Percentiles rank a stretch among this genome's conserved stretches.
Evolutionary conservation across 2,329 filamentous ascomycete genomes (phyloP).

Genomic region (Colletotrichum echinochloae): DNA sequence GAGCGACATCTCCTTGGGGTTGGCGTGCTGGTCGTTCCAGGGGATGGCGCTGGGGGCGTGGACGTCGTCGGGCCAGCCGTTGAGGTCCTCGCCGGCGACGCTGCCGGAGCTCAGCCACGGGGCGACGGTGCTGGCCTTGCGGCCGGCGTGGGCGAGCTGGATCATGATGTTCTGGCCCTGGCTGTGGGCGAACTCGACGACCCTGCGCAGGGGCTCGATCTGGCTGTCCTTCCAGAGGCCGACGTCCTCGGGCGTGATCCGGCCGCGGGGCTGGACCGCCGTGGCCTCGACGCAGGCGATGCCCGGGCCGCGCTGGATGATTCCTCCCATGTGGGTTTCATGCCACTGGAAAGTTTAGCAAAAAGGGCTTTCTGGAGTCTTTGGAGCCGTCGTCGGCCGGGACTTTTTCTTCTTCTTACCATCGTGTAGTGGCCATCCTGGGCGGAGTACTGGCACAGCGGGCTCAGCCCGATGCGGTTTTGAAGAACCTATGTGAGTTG

Average conservation of each 20-base stretch:
- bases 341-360: constrained; percentile 50
- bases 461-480: constrained; percentile 59
- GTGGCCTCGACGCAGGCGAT: constrained; percentile 77
- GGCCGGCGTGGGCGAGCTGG: constrained; percentile 77
- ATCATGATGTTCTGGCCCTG: constrained; percentile 76
- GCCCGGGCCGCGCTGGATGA: constrained; percentile 62
- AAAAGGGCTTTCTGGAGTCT: no score
- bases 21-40: constrained; percentile 69
- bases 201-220: constrained; percentile 67
- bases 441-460: constrained; percentile 60
- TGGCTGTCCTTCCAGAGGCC: constrained; percentile 81
- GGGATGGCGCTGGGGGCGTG: constrained; percentile 60
- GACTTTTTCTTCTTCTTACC: no score
- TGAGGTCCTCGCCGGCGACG: constrained; percentile 60
- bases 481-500: background rate
- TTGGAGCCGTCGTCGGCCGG: background rate
- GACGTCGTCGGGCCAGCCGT: constrained; percentile 66
- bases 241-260: constrained; percentile 77
- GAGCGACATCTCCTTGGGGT: constrained; percentile 73
- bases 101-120: constrained; percentile 67
- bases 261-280: constrained; percentile 72
- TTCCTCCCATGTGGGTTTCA: constrained; percentile 54
- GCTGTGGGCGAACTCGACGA: constrained; percentile 76
- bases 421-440: constrained; percentile 47
- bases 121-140: constrained; percentile 63